Evolutionary conservation across 2,329 filamentous ascomycete species (phyloP).

Genomic region (Emmonsiellopsis sp.): DNA sequence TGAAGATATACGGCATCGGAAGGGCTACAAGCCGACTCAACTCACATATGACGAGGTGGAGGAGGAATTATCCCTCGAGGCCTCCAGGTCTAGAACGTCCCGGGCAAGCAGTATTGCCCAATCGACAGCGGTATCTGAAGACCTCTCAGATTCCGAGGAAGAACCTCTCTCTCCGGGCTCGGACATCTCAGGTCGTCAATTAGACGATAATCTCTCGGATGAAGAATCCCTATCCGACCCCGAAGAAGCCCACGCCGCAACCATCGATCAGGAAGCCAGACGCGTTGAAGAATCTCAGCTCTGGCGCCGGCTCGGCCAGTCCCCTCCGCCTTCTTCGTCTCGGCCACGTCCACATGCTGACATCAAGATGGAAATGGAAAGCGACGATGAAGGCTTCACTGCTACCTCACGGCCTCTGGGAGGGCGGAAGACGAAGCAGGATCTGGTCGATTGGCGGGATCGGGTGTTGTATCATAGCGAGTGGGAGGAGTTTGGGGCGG

Average conservation of each 20-base stretch:
- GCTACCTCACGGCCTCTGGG: slow-evolving; percentile 15
- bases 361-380: slow-evolving; percentile 10
- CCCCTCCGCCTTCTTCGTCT: slow-evolving; percentile 2
- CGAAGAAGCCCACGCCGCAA: slow-evolving; percentile 39
- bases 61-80: slow-evolving; percentile 2
- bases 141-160: background rate
- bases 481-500: slow-evolving; percentile 41
- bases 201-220: slow-evolving; percentile 3
- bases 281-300: slow-evolving; percentile 38
- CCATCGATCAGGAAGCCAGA: slow-evolving; percentile 39
- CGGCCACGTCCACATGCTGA: slow-evolving; percentile 16
- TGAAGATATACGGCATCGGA: slow-evolving; percentile 27
- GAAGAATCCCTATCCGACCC: slow-evolving; percentile 16
- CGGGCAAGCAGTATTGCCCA: slow-evolving; percentile 2
- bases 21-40: slow-evolving; percentile 19
- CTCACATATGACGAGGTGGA: slow-evolving; percentile 31
- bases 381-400: slow-evolving; percentile 14
- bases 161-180: background rate
- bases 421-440: slow-evolving; percentile 26
- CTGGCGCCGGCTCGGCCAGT: slow-evolving; percentile 33
- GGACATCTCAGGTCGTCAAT: background rate
- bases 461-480: slow-evolving; percentile 37
- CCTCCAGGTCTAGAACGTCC: background rate
- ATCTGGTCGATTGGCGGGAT: slow-evolving; percentile 41
- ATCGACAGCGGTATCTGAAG: background rate